A percentile compares a stretch with the other conserved stretches of the same genome.
phyloP scores from a whole-genome alignment of 768 basidiomycete species.

The Rhodotorula diobovata region DNA sequence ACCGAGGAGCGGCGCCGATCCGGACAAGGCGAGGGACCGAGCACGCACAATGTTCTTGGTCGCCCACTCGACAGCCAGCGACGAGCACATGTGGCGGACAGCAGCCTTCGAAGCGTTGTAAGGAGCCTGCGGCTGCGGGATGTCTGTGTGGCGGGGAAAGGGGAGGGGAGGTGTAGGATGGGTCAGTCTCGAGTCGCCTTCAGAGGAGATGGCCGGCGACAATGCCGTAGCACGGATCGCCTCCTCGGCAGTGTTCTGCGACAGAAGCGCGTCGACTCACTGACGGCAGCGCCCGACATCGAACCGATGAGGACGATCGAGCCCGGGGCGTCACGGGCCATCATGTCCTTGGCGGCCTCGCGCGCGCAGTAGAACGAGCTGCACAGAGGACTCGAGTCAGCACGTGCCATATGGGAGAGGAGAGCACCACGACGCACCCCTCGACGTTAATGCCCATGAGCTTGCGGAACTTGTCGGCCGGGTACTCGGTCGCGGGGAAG shows the following conservation, averaged over 20 bases:
- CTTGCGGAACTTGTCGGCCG: conserved; percentile 72
- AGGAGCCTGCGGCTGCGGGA: conserved; percentile 62
- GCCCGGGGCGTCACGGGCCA: conserved; percentile 53
- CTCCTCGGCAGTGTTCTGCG: neutral
- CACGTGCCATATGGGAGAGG: neutral
- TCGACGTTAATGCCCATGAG: conserved; percentile 91
- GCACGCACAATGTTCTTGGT: conserved; percentile 56
- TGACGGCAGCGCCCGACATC: conserved; percentile 77
- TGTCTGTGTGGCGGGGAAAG: neutral
- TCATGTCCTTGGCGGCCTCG: conserved; percentile 89
- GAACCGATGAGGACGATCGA: conserved; percentile 75
- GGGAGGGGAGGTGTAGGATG: neutral
- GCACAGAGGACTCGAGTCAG: neutral
- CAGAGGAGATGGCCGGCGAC: no score
- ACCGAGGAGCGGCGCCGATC: no score
- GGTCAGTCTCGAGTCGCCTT: neutral
- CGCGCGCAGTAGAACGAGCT: conserved; percentile 86
- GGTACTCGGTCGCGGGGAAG: conserved; percentile 55
- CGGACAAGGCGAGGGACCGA: conserved; percentile 48
- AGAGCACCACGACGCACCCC: conserved; percentile 50
- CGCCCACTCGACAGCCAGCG: conserved; percentile 93
- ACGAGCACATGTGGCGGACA: conserved; percentile 88
- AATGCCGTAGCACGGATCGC: no score
- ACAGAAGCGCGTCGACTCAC: conserved; percentile 18
- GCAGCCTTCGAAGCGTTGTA: conserved; percentile 96